Evolutionary conservation across 2,329 filamentous ascomycete species (phyloP), one percentile per base, ranked within the genome.

Genomic region (Penicillium brevicompactum): DNA sequence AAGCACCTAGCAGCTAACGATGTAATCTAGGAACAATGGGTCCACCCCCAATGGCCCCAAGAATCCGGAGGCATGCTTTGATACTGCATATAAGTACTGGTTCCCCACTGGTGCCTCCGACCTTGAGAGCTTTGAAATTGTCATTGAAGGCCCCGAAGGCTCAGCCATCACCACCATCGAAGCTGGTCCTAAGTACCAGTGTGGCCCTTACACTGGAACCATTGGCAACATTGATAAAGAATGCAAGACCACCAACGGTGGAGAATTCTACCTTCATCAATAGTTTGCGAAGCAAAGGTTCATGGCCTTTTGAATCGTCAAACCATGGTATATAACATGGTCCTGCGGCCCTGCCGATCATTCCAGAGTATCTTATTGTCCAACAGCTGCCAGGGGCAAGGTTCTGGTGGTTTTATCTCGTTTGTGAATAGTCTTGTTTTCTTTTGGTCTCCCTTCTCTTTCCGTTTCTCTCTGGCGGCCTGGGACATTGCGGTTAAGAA

Each of bases 161-260:
- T n/a, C 40, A 44, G 49, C 41, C 6, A 31, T 11, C 14, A 24
- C 30, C 10, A 7, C 8, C 7, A 51, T 51, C 18, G 30, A 37
- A 21, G 13, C 31, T 38, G 49, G 49, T 14, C 10, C 31, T 21
- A 51, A 51, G 31, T 51, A 51, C 22, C 49, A 51, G 30, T 45
- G 49, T 51, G 41, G 41, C 10, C 31, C 49, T 30, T 51, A 51
- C 49, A 27, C 40, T 9, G 49, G 49, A n/a, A 4, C 40, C 5
- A 7, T 37, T 27, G 41, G 27, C 2, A 45, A 51, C 16, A 22
- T 51, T 13, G 49, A 51, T 4, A 38, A 14, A 1, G 49, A 51
- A 18, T 51, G 49, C 49, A 51, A 45, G 41, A 51, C 18, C 9
- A 51, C n/a, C 21, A 51, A 51, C 9, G 49, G 49, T 5, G 49